Evolutionary conservation across 2,329 filamentous ascomycete genomes (phyloP).

Genomic region (Calonectria pteridis): DNA sequence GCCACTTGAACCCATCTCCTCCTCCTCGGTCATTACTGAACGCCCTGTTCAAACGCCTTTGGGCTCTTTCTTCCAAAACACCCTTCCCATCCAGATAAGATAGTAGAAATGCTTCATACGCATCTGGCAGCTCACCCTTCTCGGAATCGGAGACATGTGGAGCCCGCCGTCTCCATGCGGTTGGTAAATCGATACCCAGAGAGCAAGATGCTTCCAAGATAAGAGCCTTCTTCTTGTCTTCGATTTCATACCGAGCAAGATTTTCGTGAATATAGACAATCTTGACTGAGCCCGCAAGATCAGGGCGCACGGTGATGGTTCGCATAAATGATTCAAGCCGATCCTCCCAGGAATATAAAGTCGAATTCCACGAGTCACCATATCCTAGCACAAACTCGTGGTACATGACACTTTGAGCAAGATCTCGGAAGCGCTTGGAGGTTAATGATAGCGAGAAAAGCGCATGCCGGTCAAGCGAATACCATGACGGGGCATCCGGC

Average conservation of each 20-base stretch:
- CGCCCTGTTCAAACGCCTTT: background rate
- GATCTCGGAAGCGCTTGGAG: slow-evolving; percentile 3
- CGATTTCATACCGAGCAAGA: no score
- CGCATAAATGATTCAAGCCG: slow-evolving; percentile 18
- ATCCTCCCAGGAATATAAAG: slow-evolving; percentile 13
- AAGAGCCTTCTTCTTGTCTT: background rate
- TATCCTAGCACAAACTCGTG: slow-evolving; percentile 23
- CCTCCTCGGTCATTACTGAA: background rate
- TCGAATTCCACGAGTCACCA: slow-evolving; percentile 6
- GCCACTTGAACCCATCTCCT: background rate
- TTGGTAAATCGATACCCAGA: slow-evolving; percentile 12
- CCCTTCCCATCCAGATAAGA: background rate
- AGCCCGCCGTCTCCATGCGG: slow-evolving; percentile 4
- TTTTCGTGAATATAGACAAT: slow-evolving; percentile 14
- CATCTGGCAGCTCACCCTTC: background rate
- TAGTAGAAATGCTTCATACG: background rate
- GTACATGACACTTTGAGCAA: slow-evolving; percentile 15
- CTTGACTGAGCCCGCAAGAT: slow-evolving; percentile 12
- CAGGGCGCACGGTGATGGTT: background rate
- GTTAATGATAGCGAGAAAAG: slow-evolving; percentile 13
- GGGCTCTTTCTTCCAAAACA: background rate
- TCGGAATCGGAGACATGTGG: background rate
- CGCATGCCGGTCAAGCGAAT: slow-evolving; percentile 11
- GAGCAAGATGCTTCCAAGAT: slow-evolving; percentile 6
- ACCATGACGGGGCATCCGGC: slow-evolving; percentile 4